These are phyloP conservation scores for Sugiyamaella neomexicana DNA, from an alignment of 1,139 yeast species.

Conservation along the genomic window DNA sequence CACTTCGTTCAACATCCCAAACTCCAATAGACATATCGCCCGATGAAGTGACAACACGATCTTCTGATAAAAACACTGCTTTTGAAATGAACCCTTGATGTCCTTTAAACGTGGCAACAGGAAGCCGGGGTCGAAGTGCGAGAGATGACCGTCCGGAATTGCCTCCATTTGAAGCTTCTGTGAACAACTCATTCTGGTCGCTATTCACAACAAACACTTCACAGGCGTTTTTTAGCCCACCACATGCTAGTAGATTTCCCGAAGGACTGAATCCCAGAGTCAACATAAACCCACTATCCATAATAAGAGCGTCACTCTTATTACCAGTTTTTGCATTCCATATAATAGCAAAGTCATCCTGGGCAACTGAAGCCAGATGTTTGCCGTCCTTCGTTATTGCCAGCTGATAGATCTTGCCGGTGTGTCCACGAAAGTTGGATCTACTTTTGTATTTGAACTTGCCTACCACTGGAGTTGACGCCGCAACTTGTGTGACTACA, in stretches of 20 bases:
- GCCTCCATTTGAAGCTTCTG: neutral
- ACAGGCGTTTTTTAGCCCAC: slow-evolving; percentile 79
- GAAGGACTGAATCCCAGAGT: slow-evolving; percentile 72
- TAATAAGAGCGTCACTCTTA: slow-evolving; percentile 63
- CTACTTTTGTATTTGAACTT: slow-evolving; percentile 19
- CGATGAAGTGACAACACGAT: slow-evolving; percentile 64
- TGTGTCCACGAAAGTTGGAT: slow-evolving; percentile 63
- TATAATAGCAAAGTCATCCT: slow-evolving; percentile 79
- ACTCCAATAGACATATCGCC: slow-evolving; percentile 81
- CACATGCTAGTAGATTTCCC: slow-evolving; percentile 68
- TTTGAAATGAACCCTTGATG: slow-evolving; percentile 83
- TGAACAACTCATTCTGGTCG: slow-evolving; percentile 38
- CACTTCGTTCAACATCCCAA: slow-evolving; percentile 76
- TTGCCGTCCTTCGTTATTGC: slow-evolving; percentile 67
- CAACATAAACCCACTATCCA: slow-evolving; percentile 69
- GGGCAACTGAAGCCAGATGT: slow-evolving; percentile 69
- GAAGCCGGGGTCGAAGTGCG: slow-evolving; percentile 29
- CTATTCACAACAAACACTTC: slow-evolving; percentile 48
- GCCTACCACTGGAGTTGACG: slow-evolving; percentile 25
- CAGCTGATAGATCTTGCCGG: slow-evolving; percentile 67
- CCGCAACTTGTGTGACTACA: slow-evolving; percentile 25
- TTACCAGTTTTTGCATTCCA: slow-evolving; percentile 81
- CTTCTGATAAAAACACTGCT: slow-evolving; percentile 60
- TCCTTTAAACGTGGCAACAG: slow-evolving; percentile 60
- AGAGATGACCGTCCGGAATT: neutral